Percentiles rank a stretch among this genome's conserved stretches.
phyloP scores from a whole-genome alignment of 441 rosid species.

The Melianthus villosus region DNA sequence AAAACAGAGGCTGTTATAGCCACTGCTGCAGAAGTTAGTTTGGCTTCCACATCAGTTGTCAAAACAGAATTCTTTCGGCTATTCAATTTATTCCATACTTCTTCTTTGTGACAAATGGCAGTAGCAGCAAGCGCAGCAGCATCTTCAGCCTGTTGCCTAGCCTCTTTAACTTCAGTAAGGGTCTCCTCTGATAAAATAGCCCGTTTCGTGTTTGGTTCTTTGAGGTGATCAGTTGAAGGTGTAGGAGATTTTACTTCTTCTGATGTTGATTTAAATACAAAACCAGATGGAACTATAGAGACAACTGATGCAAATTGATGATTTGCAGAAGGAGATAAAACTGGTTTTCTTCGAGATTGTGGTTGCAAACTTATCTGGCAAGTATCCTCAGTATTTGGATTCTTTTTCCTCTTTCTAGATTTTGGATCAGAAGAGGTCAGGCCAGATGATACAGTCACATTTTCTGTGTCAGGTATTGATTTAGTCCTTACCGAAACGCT shows the following conservation, averaged over 20 bases:
- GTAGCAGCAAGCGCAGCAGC: conserved; percentile 67
- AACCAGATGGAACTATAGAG: conserved; percentile 21
- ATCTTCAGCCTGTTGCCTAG: conserved; percentile 66
- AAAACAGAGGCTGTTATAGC: conserved; percentile 77
- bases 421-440: conserved; percentile 42
- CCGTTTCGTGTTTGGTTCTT: conserved; percentile 21
- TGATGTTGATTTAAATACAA: conserved; percentile 22
- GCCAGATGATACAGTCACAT: conserved; percentile 25
- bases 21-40: conserved; percentile 64
- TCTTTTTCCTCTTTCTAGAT: conserved; percentile 70
- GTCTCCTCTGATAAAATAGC: conserved; percentile 47
- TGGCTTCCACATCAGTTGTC: conserved; percentile 42
- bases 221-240: conserved; percentile 22
- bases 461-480: conserved; percentile 31
- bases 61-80: conserved; percentile 40
- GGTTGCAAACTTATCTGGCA: conserved; percentile 28
- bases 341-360: conserved; percentile 27
- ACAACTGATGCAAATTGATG: conserved; percentile 25
- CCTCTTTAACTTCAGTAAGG: conserved; percentile 44
- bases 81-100: conserved; percentile 60
- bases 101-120: conserved; percentile 55
- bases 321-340: conserved; percentile 25
- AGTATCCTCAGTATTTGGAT: conserved; percentile 29
- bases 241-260: conserved; percentile 27
- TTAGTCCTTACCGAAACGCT: conserved; percentile 27